Evolutionary conservation across 2,329 filamentous ascomycete genomes (phyloP).

Genomic region (Apiospora rasikravindrae): DNA sequence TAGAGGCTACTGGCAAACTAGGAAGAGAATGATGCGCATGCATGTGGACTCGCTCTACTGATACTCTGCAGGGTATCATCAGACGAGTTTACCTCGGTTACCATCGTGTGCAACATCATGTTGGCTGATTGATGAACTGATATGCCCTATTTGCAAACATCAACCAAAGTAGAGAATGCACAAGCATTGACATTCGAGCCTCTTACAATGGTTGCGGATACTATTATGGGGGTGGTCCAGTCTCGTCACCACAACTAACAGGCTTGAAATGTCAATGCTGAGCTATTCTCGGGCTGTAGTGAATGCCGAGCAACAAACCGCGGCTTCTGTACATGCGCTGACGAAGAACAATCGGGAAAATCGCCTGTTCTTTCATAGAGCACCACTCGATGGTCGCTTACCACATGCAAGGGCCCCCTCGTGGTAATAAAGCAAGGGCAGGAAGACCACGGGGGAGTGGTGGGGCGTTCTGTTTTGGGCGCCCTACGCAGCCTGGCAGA

Average conservation of each 20-base stretch:
- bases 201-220: constrained; percentile 7
- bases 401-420: constrained; percentile 13
- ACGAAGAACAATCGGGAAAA: neutral
- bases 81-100: constrained; percentile 8
- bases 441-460: neutral
- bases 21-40: neutral
- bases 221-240: neutral
- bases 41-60: neutral
- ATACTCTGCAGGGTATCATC: constrained; percentile 3
- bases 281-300: neutral
- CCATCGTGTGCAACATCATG: neutral
- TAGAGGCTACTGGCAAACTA: neutral
- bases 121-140: neutral
- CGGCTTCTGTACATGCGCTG: neutral
- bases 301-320: neutral
- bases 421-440: constrained; percentile 3
- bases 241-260: neutral
- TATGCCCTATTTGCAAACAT: neutral
- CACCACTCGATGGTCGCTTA: neutral
- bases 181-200: neutral
- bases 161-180: neutral
- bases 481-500: neutral
- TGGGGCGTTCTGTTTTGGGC: constrained; percentile 10
- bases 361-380: neutral
- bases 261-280: neutral